Base-by-base conservation (phyloP, 164 flowering plant genomes). In the Nymphaea thermarum region DNA sequence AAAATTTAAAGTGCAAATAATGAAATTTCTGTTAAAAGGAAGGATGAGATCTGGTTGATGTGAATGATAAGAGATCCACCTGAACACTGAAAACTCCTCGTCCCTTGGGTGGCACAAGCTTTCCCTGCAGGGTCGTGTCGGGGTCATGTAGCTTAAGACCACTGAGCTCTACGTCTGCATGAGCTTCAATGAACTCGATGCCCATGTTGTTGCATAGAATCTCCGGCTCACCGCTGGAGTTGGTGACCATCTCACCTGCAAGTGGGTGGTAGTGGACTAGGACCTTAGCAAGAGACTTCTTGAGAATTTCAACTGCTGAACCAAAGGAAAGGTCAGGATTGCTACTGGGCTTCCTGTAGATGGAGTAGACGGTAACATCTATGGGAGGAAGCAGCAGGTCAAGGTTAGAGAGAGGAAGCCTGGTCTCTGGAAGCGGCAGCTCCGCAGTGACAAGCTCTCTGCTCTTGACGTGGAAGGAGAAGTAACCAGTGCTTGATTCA, bases 381-480 rank as follows among this genome's bases (percentile, higher is more conserved):
- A 82, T 15, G 0, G 82, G 78, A 3, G 87, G 87, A 16, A 83
- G 66, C 3, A 81, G 63, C 69, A 81, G 44, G 68, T 83, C 87
- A 12, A 83, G 81, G 70, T 83, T 83, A 3, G 86, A 83, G 14
- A 77, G 76, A 1, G 83, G 80, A 41, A 82, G 75, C 78, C 80
- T 68, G 45, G 71, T 79, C 18, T 79, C 84, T 42, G 76, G 84
- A 67, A 77, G 8, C 1, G 86, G 84, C 64, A 81, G 59, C 42
- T 55, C 72, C 14, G 86, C 74, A 4, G 77, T 71, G 57, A 83
- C 1, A 25, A 25, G 36, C 36, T 25, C 36, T 25, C 36, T 25
- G 36, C 36, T 25, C 36, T 25, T 25, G 1, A 25, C 36, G 1
- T 25, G 36, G 36, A 25, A 0, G 36, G 1, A 25, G 36, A 25